Base-by-base conservation (phyloP, 495 filamentous ascomycete species). In the Penicillium herquei region DNA sequence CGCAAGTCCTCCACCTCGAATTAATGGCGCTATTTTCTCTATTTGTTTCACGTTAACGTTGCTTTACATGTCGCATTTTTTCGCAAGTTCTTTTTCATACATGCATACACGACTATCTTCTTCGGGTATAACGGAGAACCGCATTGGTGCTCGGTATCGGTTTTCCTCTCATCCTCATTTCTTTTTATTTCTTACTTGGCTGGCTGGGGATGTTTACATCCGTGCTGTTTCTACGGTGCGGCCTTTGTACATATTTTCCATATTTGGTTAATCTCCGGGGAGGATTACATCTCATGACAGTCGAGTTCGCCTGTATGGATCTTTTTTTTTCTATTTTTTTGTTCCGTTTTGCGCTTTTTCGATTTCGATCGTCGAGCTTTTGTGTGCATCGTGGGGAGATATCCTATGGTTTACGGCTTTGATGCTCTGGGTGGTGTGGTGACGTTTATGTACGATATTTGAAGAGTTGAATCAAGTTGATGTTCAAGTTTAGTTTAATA, bases 1-100 rank as follows among this genome's bases (percentile, higher is more conserved):
- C 67, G 70, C 44, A 78, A 72, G 56, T 67, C 75, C 37, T 68
- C 70, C 41, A 66, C 63, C 40, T 66, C 65, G 13, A 62, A 65
- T 35, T 60, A 60, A 39, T 40, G 10, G 39, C 44, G 39, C n/a
- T 35, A 49, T 39, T 26, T 26, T 12, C 17, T 16, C 13, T 39
- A n/a, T 40, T 51, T 51, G 35, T 12, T 41, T 51, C 51, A 37
- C 33, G 39, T 49, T 31, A 46, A 53, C 63, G 46, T 43, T 57
- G 33, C 39, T 59, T 54, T 52, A 35, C 55, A 52, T 62, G 52
- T 51, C 44, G 40, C 12, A 37, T 52, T 49, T 52, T 51, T 46
- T 42, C 31, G 32, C 40, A 42, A 40, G 33, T 11, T 54, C 44
- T 1, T 26, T 41, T 42, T 30, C 30, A 42, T 47, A 18, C 12